Evolutionary conservation across 768 basidiomycete genomes (phyloP).

Genomic region (Butyriboletus loyo): DNA sequence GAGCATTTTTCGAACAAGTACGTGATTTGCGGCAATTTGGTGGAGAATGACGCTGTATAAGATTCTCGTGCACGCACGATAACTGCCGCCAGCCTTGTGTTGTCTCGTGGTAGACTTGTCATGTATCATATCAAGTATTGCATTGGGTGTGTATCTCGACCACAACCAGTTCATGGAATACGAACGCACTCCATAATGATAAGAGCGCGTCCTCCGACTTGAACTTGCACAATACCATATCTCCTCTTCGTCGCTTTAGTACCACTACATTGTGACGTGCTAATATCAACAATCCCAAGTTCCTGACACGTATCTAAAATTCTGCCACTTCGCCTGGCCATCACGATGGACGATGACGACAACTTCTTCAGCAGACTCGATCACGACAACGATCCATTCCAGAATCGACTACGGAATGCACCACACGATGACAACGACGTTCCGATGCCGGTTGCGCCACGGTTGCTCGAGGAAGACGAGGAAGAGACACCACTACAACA

Average conservation of each 20-base stretch:
- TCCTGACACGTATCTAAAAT: background rate
- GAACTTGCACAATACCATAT: background rate
- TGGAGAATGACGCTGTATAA: slow-evolving; percentile 65
- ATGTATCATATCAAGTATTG: slow-evolving; percentile 13
- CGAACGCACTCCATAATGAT: background rate
- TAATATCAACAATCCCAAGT: background rate
- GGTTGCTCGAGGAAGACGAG: slow-evolving; percentile 33
- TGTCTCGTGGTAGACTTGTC: background rate
- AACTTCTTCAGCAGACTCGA: slow-evolving; percentile 30
- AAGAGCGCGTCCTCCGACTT: background rate
- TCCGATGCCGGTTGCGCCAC: slow-evolving; percentile 29
- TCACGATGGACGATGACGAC: slow-evolving; percentile 23
- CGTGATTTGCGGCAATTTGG: slow-evolving; percentile 83
- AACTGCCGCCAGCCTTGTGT: background rate
- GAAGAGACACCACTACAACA: slow-evolving; percentile 62
- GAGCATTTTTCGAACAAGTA: slow-evolving; percentile 94
- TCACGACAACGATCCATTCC: slow-evolving; percentile 19
- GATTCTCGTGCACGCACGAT: background rate
- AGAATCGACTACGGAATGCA: slow-evolving; percentile 38
- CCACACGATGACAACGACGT: slow-evolving; percentile 25
- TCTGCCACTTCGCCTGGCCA: background rate
- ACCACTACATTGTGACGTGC: background rate
- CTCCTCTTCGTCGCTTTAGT: background rate
- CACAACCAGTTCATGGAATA: background rate
- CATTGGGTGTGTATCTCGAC: background rate